phyloP scores from a whole-genome alignment of 2,329 filamentous ascomycete species.

The Beauveria sp. region DNA sequence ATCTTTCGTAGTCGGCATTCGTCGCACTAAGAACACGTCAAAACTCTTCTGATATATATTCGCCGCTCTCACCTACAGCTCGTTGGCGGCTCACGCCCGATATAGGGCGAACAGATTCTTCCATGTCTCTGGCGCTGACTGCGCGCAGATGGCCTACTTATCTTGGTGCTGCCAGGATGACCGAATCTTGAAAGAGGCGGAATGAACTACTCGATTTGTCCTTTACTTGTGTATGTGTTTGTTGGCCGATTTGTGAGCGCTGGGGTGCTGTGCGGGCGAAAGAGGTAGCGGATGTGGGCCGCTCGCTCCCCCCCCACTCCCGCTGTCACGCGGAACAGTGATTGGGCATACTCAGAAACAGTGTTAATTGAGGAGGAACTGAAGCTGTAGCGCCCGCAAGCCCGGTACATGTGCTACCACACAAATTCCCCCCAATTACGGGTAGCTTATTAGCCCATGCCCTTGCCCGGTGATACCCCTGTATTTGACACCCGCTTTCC shows the following conservation, averaged over 20 bases:
- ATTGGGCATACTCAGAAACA: no score
- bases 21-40: neutral
- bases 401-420: no score
- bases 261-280: neutral
- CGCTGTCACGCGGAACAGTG: no score
- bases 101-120: neutral
- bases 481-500: neutral
- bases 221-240: neutral
- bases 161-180: neutral
- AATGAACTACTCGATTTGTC: neutral
- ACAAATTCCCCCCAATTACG: no score
- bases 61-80: neutral
- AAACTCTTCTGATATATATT: neutral
- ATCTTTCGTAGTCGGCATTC: slow-evolving; percentile 4
- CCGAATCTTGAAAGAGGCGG: neutral
- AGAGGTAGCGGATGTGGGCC: neutral
- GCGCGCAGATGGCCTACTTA: neutral
- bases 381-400: no score
- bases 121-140: neutral
- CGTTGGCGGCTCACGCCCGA: neutral
- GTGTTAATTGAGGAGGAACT: no score
- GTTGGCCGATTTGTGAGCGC: neutral
- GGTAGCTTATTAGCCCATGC: no score
- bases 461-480: no score
- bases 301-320: neutral